These are phyloP conservation scores for Entrophospora sp. DNA, from an alignment of 192 early-diverging fungal genomes.

Conservation along the genomic window DNA sequence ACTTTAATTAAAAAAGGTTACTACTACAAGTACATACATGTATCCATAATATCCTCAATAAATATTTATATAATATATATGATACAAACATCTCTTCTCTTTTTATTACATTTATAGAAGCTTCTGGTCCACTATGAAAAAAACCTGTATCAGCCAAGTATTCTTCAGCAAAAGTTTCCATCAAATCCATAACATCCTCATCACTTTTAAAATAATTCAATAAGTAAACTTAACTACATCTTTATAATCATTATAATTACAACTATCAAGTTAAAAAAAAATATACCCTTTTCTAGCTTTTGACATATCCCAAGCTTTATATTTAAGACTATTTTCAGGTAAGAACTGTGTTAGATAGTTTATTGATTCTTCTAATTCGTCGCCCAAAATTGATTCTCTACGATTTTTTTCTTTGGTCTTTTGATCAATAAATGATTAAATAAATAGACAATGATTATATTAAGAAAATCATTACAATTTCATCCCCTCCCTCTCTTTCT, in stretches of 20 bases:
- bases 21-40: no score
- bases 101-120: conserved; percentile 24
- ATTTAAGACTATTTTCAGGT: conserved; percentile 70
- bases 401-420: conserved; percentile 82
- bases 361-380: conserved; percentile 76
- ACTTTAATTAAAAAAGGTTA: neutral
- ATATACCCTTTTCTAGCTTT: conserved; percentile 77
- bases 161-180: conserved; percentile 85
- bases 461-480: neutral
- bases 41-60: no score
- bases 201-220: conserved; percentile 22
- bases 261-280: neutral
- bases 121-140: conserved; percentile 83
- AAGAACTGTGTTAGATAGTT: conserved; percentile 87
- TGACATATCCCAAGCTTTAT: conserved; percentile 98
- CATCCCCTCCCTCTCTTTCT: no score
- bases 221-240: no score
- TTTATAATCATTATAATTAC: no score
- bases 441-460: no score
- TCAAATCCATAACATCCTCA: conserved; percentile 80
- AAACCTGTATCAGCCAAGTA: conserved; percentile 80
- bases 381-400: conserved; percentile 77
- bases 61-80: neutral
- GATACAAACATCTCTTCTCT: conserved; percentile 16
- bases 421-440: no score